Evolutionary conservation across 2,329 filamentous ascomycete genomes (phyloP).

Genomic region (Aurifilum marmelostoma): DNA sequence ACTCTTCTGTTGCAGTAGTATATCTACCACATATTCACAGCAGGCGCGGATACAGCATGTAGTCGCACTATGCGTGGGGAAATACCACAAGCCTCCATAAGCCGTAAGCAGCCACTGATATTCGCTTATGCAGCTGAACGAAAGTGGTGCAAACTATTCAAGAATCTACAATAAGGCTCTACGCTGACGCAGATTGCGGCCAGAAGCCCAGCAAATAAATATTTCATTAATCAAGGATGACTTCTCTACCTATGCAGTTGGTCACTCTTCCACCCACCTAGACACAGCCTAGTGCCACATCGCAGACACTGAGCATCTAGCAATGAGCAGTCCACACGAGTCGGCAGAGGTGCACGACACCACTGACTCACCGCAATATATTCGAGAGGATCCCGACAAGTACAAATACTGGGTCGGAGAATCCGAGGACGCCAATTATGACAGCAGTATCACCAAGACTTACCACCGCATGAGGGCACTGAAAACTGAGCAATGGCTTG

Average conservation of each 20-base stretch:
- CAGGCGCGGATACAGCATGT: too few species aligned
- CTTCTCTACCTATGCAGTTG: not conserved
- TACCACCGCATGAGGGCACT: not conserved
- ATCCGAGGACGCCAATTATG: not conserved
- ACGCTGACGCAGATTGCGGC: not conserved
- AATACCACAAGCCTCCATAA: too few species aligned
- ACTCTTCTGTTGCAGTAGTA: too few species aligned
- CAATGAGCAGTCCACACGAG: not conserved
- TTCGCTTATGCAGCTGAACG: not conserved
- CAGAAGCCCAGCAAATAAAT: not conserved
- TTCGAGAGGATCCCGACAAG: too few species aligned
- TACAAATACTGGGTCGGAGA: not conserved
- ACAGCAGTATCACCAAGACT: not conserved
- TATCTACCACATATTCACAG: too few species aligned
- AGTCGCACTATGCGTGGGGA: not conserved
- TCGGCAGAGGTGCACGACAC: too few species aligned
- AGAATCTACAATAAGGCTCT: not conserved
- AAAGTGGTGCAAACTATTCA: not conserved
- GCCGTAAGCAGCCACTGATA: too few species aligned
- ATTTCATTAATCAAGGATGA: not conserved
- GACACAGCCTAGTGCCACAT: not conserved
- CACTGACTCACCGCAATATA: too few species aligned
- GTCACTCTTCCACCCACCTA: not conserved
- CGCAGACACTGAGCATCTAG: not conserved
- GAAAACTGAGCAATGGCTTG: not conserved